Conservation (phyloP, 2,329 filamentous ascomycete genomes). For the Rutstroemia sp. region DNA sequence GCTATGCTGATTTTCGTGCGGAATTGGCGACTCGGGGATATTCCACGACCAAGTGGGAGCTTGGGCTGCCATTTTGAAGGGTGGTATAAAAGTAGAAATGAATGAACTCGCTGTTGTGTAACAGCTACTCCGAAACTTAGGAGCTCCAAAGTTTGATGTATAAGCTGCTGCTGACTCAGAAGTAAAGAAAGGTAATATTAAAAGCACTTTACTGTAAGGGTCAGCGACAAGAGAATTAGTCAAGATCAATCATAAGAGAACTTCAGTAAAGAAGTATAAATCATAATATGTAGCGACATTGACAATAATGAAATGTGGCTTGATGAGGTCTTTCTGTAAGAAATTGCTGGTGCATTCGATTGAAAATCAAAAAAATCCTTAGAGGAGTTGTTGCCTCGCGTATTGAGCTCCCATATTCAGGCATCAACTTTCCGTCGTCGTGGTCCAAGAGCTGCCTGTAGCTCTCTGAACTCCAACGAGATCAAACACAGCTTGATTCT, state of each 20-base stretch:
- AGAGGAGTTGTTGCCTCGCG: constrained; percentile 1
- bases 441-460: constrained; percentile 18
- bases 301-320: constrained; percentile 11
- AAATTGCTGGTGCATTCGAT: background rate
- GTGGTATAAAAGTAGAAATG: background rate
- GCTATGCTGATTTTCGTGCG: background rate
- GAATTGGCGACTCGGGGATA: background rate
- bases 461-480: constrained; percentile 4
- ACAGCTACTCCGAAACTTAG: background rate
- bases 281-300: constrained; percentile 15
- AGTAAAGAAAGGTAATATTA: background rate
- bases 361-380: background rate
- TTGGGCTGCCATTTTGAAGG: background rate
- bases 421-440: constrained; percentile 6
- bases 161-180: background rate
- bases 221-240: background rate
- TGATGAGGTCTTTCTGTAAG: background rate
- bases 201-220: background rate
- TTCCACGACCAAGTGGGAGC: constrained; percentile 3
- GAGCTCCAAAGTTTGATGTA: background rate
- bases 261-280: constrained; percentile 15
- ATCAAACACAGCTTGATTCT: constrained; percentile 18
- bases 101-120: background rate
- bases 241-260: constrained; percentile 6
- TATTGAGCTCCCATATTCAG: constrained; percentile 3